phyloP scores from a whole-genome alignment of 192 early-diverging fungal species.

The Coemansia sp. region DNA sequence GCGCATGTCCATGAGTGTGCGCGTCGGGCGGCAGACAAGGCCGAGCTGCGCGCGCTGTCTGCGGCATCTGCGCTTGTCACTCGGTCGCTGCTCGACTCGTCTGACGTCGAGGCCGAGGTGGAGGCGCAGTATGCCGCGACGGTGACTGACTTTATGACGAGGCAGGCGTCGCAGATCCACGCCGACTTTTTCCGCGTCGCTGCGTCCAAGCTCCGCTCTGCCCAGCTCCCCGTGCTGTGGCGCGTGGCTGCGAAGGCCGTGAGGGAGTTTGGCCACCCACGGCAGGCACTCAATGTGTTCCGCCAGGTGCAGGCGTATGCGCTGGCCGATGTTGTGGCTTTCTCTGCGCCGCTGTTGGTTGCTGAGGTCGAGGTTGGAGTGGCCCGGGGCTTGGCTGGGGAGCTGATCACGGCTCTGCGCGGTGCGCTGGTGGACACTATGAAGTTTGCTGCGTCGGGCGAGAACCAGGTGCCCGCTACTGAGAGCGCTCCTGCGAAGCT shows the following conservation, averaged over 20 bases:
- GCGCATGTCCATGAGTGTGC: constrained; percentile 71
- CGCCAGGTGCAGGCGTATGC: constrained; percentile 63
- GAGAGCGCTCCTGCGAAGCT: constrained; percentile 7
- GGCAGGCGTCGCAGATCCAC: constrained; percentile 68
- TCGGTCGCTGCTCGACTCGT: constrained; percentile 56
- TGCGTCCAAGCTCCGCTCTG: constrained; percentile 11
- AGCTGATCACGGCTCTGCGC: constrained; percentile 17
- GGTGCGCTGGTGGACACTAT: constrained; percentile 22
- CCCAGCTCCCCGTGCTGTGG: constrained; percentile 60
- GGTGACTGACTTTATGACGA: constrained; percentile 71
- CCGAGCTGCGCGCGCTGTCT: constrained; percentile 55
- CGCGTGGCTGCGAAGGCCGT: constrained; percentile 58
- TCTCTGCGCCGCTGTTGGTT: constrained; percentile 3
- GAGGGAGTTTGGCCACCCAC: constrained; percentile 53
- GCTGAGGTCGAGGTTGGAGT: not conserved
- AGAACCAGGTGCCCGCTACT: constrained; percentile 17
- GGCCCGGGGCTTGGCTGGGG: not conserved
- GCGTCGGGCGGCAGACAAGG: constrained; percentile 58
- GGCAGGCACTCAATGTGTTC: constrained; percentile 59
- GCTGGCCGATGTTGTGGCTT: constrained; percentile 19
- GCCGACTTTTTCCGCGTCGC: constrained; percentile 61
- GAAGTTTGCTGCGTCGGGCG: constrained; percentile 15
- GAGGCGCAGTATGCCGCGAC: constrained; percentile 57
- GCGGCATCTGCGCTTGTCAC: constrained; percentile 60
- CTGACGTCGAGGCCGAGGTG: constrained; percentile 30